phyloP scores from a whole-genome alignment of 2,329 filamentous ascomycete species.

The Myriosclerotinia scirpicola region DNA sequence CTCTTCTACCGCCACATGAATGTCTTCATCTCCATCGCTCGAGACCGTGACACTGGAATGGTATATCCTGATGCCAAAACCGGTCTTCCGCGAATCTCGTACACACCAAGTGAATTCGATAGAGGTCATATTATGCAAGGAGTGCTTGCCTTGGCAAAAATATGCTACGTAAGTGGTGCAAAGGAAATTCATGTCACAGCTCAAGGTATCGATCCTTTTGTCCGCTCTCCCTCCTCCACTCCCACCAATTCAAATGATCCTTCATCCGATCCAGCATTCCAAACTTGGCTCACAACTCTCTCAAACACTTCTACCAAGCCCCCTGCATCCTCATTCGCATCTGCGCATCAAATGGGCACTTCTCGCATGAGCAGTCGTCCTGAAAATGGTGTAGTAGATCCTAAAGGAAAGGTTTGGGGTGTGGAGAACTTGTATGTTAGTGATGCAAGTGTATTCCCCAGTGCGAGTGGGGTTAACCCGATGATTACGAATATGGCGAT shows the following conservation, averaged over 20 bases:
- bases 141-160: conserved; percentile 68
- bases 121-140: conserved; percentile 70
- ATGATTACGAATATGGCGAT: conserved; percentile 78
- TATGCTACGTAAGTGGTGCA: conserved; percentile 76
- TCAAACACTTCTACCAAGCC: conserved; percentile 10
- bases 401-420: conserved; percentile 63
- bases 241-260: conserved; percentile 3
- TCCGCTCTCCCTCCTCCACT: conserved; percentile 21
- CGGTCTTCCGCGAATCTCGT: conserved; percentile 66
- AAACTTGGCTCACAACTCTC: conserved; percentile 54
- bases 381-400: conserved; percentile 58
- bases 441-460: conserved; percentile 75
- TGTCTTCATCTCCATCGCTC: conserved; percentile 70
- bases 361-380: conserved; percentile 63
- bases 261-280: conserved; percentile 57
- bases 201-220: conserved; percentile 63
- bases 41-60: conserved; percentile 73
- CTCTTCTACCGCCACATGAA: conserved; percentile 68
- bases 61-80: conserved; percentile 71
- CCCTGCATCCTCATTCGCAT: conserved; percentile 49
- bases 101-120: conserved; percentile 71
- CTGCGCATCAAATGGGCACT: conserved; percentile 81
- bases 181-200: conserved; percentile 72
- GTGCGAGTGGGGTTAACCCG: conserved; percentile 76
- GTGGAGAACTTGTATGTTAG: conserved; percentile 65